Base-by-base conservation (phyloP, 179 eudicot genomes). In the Spergularia azorica region DNA sequence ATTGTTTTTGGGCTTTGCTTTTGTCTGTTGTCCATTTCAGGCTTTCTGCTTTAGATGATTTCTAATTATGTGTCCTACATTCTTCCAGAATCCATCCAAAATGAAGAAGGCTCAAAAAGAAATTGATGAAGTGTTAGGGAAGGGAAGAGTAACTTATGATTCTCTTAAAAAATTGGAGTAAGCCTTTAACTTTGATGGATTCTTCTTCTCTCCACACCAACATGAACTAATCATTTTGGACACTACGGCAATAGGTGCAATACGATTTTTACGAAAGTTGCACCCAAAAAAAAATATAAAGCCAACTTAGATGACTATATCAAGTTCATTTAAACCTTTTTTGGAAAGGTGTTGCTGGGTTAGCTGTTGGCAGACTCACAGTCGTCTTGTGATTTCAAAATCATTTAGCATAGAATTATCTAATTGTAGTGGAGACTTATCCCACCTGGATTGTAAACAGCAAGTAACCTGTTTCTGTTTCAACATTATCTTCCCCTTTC, bases 101-200 rank as follows among this genome's bases (percentile, higher is more conserved):
- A 93, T 95, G 98, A 91, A 88, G 87, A 95, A 90, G 87, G 99
- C 99, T 68, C 99, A 95, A 80, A 90, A 86, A 48, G 99, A 96
- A 88, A 85, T 91, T 79, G 99, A 96, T 84, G 84, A 79, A 12
- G 97, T 96, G 59, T 76, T 94, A 60, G 92, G 90, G 73, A 88
- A 81, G 67, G 96, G 85, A 67, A 85, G 81, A 77, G 79, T 85
- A 66, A 90, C 96, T 66, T 86, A 83, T 68, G 98, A 93, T 68
- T 87, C 93, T 20, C 82, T 93, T 17, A 95, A 90, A 85, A 87
- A 88, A 66, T 67, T 96, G 76, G 90, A 91, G 98, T 94, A 86
- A 18, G 91, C 81, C 55, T 12, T 55, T 51, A 43, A 39, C 38
- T 67, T 43, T 52, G 39, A 60, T 74, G 46, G 70, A 57, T 73